A percentile compares a stretch with the other conserved stretches of the same genome.
Evolutionary conservation across 2,329 filamentous ascomycete genomes (phyloP).

Genomic region (Trichophaea hybrida): DNA sequence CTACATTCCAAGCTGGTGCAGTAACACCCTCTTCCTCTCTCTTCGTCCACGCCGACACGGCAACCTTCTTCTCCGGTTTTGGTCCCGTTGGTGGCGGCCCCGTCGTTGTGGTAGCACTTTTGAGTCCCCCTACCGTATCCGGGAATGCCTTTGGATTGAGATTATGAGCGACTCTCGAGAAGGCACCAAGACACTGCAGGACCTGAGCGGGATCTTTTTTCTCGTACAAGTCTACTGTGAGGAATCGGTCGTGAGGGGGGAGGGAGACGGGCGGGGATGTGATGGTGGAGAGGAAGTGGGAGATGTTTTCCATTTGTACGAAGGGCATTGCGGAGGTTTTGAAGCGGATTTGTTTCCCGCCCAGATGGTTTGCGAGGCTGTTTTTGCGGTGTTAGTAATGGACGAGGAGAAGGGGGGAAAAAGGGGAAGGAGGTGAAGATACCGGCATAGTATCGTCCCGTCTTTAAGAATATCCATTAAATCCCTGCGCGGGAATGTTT

Average conservation of each 20-base stretch:
- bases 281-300: slow-evolving; percentile 81
- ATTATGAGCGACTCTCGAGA: slow-evolving; percentile 70
- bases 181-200: slow-evolving; percentile 77
- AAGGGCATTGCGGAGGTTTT: slow-evolving; percentile 93
- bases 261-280: slow-evolving; percentile 72
- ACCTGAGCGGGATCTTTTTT: slow-evolving; percentile 93
- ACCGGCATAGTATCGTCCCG: slow-evolving; percentile 87
- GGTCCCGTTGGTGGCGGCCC: not conserved
- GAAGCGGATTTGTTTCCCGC: slow-evolving; percentile 53
- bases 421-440: slow-evolving; percentile 30
- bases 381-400: slow-evolving; percentile 23
- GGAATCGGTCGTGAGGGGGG: slow-evolving; percentile 85
- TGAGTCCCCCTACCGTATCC: slow-evolving; percentile 55
- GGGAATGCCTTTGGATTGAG: slow-evolving; percentile 62
- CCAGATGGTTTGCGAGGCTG: slow-evolving; percentile 54
- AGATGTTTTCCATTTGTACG: slow-evolving; percentile 99
- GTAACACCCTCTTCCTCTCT: slow-evolving; percentile 66
- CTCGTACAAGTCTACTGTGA: slow-evolving; percentile 93
- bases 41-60: slow-evolving; percentile 80
- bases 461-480: slow-evolving; percentile 77
- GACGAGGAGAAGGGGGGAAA: slow-evolving; percentile 1
- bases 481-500: slow-evolving; percentile 52
- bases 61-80: slow-evolving; percentile 30
- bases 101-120: slow-evolving; percentile 34
- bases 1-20: slow-evolving; percentile 91